A percentile compares a stretch with the other conserved stretches of the same genome.
Conservation (phyloP, 805 yeast species). For the Yamadazyma paraphyllophila region DNA sequence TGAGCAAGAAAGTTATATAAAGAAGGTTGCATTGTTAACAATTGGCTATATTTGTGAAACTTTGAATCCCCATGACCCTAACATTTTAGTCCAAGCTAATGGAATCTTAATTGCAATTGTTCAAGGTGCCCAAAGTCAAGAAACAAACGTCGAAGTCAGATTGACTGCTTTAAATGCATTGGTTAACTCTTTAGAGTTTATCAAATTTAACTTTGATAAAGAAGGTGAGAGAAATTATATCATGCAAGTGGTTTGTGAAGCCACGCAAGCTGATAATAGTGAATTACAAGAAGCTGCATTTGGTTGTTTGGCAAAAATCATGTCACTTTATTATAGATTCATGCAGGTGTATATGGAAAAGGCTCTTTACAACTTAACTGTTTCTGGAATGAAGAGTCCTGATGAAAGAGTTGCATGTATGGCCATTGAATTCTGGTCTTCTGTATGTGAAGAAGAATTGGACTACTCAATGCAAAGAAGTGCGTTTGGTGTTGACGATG, state of each 20-base stretch:
- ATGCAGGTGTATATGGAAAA: conserved; percentile 97
- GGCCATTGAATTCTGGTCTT: conserved; percentile 99
- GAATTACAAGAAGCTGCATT: conserved; percentile 92
- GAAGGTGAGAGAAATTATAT: conserved; percentile 96
- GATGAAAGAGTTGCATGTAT: conserved; percentile 90
- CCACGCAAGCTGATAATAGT: conserved; percentile 83
- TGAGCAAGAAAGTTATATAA: conserved; percentile 73
- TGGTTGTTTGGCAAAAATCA: conserved; percentile 90
- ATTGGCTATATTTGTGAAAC: conserved; percentile 96
- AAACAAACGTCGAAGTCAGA: conserved; percentile 72
- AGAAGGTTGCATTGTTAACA: conserved; percentile 81
- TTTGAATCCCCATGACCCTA: conserved; percentile 79
- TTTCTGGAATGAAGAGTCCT: conserved; percentile 81
- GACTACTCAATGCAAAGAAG: conserved; percentile 71
- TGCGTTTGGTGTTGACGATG: conserved; percentile 36
- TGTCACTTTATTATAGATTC: conserved; percentile 81
- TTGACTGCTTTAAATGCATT: conserved; percentile 90
- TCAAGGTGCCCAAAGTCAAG: conserved; percentile 89
- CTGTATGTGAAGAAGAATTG: conserved; percentile 98
- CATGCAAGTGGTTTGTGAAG: conserved; percentile 99
- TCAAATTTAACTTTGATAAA: conserved; percentile 80
- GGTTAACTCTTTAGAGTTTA: conserved; percentile 86
- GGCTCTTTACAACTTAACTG: conserved; percentile 87
- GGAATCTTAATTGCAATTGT: conserved; percentile 94
- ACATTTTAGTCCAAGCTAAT: conserved; percentile 78